These are phyloP conservation scores for Populus pruinosa DNA, from an alignment of 345 rosid species.

Conservation along the genomic window DNA sequence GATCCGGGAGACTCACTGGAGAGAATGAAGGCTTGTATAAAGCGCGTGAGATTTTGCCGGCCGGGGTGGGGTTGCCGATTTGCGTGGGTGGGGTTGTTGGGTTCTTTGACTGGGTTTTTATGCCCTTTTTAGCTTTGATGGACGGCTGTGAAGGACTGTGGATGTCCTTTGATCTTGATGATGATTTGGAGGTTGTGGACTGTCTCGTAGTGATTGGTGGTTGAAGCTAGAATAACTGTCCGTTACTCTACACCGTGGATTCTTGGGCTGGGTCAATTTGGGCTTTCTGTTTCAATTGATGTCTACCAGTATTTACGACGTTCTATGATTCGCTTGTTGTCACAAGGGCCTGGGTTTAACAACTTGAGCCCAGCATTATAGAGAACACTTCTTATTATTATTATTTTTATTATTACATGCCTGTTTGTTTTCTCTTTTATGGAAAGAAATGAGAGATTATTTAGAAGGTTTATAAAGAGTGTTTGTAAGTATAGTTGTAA, in stretches of 20 bases:
- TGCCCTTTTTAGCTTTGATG: background rate
- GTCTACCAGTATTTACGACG: background rate
- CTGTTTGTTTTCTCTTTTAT: too few species aligned
- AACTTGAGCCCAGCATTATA: background rate
- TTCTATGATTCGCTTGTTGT: background rate
- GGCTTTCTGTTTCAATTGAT: background rate
- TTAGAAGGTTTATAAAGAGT: too few species aligned
- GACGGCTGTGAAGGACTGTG: background rate
- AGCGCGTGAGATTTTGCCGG: background rate
- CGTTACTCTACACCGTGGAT: background rate
- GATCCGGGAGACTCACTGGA: slow-evolving; percentile 28
- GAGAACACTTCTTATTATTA: background rate
- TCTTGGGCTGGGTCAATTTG: background rate
- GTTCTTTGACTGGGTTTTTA: background rate
- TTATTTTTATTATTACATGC: too few species aligned
- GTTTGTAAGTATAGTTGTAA: too few species aligned
- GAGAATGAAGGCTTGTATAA: background rate
- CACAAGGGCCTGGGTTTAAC: background rate
- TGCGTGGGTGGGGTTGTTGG: background rate
- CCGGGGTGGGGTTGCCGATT: background rate
- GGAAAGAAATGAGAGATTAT: too few species aligned
- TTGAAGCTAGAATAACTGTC: background rate
- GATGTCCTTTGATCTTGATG: background rate
- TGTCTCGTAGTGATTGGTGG: background rate
- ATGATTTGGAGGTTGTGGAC: background rate